Conservation (phyloP, 495 filamentous ascomycete species). For the Xylaria venustula region DNA sequence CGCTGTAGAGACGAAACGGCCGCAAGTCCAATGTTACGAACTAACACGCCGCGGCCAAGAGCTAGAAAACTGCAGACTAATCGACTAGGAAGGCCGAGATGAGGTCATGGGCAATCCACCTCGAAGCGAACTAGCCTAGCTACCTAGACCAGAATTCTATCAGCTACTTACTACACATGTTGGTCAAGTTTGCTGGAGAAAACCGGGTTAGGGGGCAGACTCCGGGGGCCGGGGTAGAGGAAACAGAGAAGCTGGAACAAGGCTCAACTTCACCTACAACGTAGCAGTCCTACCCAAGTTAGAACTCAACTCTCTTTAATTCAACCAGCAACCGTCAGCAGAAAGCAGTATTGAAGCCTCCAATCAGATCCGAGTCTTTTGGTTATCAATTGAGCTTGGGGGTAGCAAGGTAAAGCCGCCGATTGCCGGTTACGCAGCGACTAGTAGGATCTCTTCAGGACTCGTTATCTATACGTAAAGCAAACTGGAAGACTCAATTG, state of each 20-base stretch:
- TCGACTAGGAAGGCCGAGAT: conserved; percentile 18
- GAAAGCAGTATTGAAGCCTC: not conserved
- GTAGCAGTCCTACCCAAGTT: too few species aligned
- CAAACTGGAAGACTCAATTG: not conserved
- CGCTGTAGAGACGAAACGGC: not conserved
- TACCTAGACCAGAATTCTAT: conserved; percentile 6
- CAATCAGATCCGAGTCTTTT: not conserved
- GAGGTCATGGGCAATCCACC: conserved; percentile 30
- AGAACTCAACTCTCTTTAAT: not conserved
- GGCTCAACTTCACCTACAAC: not conserved
- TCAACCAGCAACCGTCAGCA: too few species aligned
- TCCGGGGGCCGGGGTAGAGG: not conserved
- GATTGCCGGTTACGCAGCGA: not conserved
- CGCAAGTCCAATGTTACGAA: conserved; percentile 2
- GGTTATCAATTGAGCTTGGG: not conserved
- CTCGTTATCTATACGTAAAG: not conserved
- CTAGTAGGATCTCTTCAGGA: not conserved
- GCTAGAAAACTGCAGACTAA: conserved; percentile 20
- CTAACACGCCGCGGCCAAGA: conserved; percentile 18
- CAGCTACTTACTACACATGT: not conserved
- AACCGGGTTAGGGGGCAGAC: not conserved
- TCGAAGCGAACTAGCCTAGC: conserved; percentile 14
- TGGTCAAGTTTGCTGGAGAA: not conserved
- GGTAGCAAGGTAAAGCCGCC: not conserved
- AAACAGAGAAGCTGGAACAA: not conserved